phyloP scores from a whole-genome alignment of 163 green algal genomes.

The Prototheca wickerhamii region DNA sequence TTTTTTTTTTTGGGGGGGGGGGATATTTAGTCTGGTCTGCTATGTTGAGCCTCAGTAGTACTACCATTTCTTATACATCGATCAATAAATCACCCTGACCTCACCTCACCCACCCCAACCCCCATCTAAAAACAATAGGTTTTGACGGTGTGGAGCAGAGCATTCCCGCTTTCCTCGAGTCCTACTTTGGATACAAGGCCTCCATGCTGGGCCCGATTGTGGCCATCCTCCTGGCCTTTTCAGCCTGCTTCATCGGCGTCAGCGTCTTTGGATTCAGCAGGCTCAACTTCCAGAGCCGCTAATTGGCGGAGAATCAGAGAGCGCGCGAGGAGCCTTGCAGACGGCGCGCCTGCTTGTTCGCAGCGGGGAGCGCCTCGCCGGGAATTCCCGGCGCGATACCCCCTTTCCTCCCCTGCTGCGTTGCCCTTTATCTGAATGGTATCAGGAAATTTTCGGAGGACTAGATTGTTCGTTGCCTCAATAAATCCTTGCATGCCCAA shows the following conservation, averaged over 20 bases:
- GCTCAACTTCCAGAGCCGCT: conserved; percentile 23
- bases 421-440: too few species aligned
- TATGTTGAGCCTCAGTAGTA: neutral
- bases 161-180: conserved; percentile 9
- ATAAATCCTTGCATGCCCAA: too few species aligned
- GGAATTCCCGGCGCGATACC: too few species aligned
- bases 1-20: neutral
- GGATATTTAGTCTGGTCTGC: neutral
- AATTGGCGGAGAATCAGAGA: too few species aligned
- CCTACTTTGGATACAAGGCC: conserved; percentile 17
- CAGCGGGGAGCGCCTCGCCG: too few species aligned
- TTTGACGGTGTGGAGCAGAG: conserved; percentile 1
- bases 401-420: too few species aligned
- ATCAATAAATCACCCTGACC: neutral
- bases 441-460: too few species aligned
- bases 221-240: conserved; percentile 23
- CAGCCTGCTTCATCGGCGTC: conserved; percentile 22
- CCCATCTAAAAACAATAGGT: neutral
- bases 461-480: too few species aligned
- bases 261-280: conserved; percentile 9
- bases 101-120: neutral
- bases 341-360: too few species aligned
- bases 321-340: too few species aligned
- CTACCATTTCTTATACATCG: neutral
- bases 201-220: conserved; percentile 22